Evolutionary conservation across 2,329 filamentous ascomycete genomes (phyloP).

Genomic region (Xylariaceae sp.): DNA sequence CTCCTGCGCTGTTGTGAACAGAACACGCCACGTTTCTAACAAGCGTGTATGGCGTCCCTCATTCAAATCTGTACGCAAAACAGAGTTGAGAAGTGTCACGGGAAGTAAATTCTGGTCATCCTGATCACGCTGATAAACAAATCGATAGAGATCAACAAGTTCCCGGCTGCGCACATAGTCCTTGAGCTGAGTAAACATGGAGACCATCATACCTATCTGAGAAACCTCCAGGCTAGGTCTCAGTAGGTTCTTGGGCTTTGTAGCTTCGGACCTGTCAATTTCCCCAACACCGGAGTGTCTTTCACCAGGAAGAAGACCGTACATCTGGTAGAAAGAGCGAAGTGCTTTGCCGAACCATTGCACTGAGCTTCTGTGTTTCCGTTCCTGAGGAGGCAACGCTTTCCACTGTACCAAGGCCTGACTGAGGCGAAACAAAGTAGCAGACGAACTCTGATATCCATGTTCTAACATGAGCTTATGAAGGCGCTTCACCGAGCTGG

Average conservation of each 20-base stretch:
- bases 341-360: slow-evolving; percentile 31
- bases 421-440: slow-evolving; percentile 38
- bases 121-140: slow-evolving; percentile 32
- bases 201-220: slow-evolving; percentile 38
- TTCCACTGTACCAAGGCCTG: slow-evolving; percentile 35
- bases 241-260: slow-evolving; percentile 13
- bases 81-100: slow-evolving; percentile 52
- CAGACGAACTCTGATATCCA: slow-evolving; percentile 38
- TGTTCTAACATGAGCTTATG: slow-evolving; percentile 38
- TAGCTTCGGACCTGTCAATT: slow-evolving; percentile 2
- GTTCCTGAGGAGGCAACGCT: slow-evolving; percentile 21
- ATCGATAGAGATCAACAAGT: slow-evolving; percentile 51
- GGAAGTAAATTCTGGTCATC: slow-evolving; percentile 37
- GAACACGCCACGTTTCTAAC: slow-evolving; percentile 61
- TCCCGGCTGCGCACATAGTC: slow-evolving; percentile 52
- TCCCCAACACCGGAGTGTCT: slow-evolving; percentile 6
- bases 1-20: slow-evolving; percentile 48
- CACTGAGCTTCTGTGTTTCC: slow-evolving; percentile 8
- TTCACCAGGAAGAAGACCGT: slow-evolving; percentile 13
- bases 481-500: slow-evolving; percentile 36
- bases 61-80: slow-evolving; percentile 64
- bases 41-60: slow-evolving; percentile 57
- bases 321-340: slow-evolving; percentile 30
- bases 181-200: slow-evolving; percentile 37
- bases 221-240: slow-evolving; percentile 15